Conservation (phyloP, 305 asterid genomes). For the Fraxinus velutina region DNA sequence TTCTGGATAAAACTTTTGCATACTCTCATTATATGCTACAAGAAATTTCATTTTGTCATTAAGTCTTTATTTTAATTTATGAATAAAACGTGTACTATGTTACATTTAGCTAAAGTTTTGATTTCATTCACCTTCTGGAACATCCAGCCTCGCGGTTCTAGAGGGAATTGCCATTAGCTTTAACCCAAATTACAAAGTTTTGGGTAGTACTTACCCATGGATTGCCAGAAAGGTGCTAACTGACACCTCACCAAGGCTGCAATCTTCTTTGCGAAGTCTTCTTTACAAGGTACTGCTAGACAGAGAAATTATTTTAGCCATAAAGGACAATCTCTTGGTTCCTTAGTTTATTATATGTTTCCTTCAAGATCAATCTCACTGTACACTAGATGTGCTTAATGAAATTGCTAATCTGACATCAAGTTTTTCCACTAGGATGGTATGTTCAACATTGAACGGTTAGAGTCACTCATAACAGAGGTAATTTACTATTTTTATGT, state of each 20-base stretch:
- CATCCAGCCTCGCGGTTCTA: slow-evolving; percentile 82
- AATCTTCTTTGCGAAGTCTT: slow-evolving; percentile 68
- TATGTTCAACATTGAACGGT: slow-evolving; percentile 83
- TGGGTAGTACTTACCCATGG: slow-evolving; percentile 99
- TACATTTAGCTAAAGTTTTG: slow-evolving; percentile 11
- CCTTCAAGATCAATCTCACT: slow-evolving; percentile 9
- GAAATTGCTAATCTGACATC: slow-evolving; percentile 35
- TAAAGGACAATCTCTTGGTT: slow-evolving; percentile 4
- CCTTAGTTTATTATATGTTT: slow-evolving; percentile 6
- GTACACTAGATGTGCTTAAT: slow-evolving; percentile 15
- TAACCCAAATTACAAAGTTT: slow-evolving; percentile 80
- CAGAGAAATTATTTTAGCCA: neutral
- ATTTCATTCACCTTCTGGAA: slow-evolving; percentile 24
- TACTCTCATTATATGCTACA: neutral
- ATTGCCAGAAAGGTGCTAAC: slow-evolving; percentile 91
- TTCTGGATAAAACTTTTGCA: slow-evolving; percentile 6
- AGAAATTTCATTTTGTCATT: neutral
- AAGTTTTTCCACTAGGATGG: slow-evolving; percentile 62
- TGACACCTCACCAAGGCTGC: slow-evolving; percentile 79
- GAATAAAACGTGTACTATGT: neutral
- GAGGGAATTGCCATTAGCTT: slow-evolving; percentile 87
- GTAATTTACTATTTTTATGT: slow-evolving; percentile 37
- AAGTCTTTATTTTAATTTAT: neutral
- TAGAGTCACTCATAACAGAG: slow-evolving; percentile 89
- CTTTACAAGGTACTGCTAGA: slow-evolving; percentile 64